Conservation (phyloP, 345 rosid species). For the Leavenworthia alabamica region DNA sequence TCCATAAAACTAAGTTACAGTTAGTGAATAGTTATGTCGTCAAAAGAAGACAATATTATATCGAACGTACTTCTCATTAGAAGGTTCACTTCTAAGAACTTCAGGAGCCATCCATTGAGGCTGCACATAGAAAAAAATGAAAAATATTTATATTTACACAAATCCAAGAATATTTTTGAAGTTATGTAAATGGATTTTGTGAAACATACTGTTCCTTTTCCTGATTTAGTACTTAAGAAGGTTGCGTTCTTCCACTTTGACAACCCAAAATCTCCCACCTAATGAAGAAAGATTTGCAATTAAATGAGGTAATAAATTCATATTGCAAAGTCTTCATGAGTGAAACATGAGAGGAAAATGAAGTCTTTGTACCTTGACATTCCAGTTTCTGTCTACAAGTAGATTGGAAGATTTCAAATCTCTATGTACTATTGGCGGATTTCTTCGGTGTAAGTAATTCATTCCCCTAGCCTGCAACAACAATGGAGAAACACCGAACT, state of each 20-base stretch:
- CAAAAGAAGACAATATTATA: not conserved
- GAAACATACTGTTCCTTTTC: slow-evolving; percentile 69
- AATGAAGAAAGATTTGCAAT: not conserved
- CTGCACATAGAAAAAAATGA: slow-evolving; percentile 35
- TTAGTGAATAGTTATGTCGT: not conserved
- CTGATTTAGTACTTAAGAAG: slow-evolving; percentile 63
- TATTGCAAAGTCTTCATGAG: not conserved
- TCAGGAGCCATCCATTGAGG: slow-evolving; percentile 99
- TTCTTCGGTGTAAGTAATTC: slow-evolving; percentile 87
- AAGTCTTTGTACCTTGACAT: slow-evolving; percentile 55
- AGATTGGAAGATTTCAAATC: slow-evolving; percentile 91
- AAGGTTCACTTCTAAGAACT: slow-evolving; percentile 81
- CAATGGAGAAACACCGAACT: not conserved
- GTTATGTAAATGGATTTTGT: not conserved
- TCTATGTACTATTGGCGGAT: slow-evolving; percentile 82
- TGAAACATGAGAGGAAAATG: not conserved
- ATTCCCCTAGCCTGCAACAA: slow-evolving; percentile 77
- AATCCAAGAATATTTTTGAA: not conserved
- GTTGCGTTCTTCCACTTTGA: slow-evolving; percentile 82
- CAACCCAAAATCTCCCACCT: slow-evolving; percentile 96
- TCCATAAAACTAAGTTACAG: not conserved
- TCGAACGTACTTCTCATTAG: slow-evolving; percentile 65
- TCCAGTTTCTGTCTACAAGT: slow-evolving; percentile 85
- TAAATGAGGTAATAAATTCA: not conserved
- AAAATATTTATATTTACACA: not conserved